These are phyloP conservation scores for Clarireedia paspali DNA, from an alignment of 2,329 filamentous ascomycete genomes.

Conservation along the genomic window DNA sequence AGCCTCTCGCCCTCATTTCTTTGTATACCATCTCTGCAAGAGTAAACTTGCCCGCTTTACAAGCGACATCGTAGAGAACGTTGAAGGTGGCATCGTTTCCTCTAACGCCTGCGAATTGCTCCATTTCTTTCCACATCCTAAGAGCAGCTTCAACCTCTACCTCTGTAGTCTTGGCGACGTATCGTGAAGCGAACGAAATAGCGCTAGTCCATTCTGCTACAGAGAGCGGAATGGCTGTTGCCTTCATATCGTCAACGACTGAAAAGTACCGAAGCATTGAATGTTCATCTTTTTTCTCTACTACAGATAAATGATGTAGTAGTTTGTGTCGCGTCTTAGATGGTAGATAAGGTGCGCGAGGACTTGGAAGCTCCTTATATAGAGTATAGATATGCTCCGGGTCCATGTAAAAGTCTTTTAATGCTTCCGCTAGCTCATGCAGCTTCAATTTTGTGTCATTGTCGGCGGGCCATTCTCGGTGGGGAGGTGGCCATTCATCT, in stretches of 20 bases:
- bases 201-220: conserved; percentile 75
- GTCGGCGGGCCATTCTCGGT: conserved; percentile 25
- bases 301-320: conserved; percentile 25
- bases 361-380: conserved; percentile 30
- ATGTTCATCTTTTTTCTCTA: conserved; percentile 32
- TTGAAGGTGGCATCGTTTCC: conserved; percentile 83
- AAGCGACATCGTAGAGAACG: conserved; percentile 81
- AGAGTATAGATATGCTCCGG: conserved; percentile 27
- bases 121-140: conserved; percentile 84
- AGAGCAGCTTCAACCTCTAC: conserved; percentile 62
- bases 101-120: conserved; percentile 55
- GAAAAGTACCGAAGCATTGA: conserved; percentile 77
- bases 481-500: conserved; percentile 33
- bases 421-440: conserved; percentile 17
- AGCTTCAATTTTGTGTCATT: conserved; percentile 22
- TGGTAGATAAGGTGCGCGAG: conserved; percentile 27
- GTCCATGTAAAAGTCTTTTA: conserved; percentile 17
- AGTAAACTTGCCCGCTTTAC: conserved; percentile 75
- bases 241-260: conserved; percentile 75
- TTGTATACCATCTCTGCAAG: conserved; percentile 78
- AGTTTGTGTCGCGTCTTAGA: conserved; percentile 24
- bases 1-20: conserved; percentile 66
- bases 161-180: conserved; percentile 50
- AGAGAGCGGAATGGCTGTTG: conserved; percentile 60
- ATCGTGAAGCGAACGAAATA: conserved; percentile 69